These are phyloP conservation scores for Albugo laibachii DNA, from an alignment of 352 stramenopile species.

Conservation along the genomic window DNA sequence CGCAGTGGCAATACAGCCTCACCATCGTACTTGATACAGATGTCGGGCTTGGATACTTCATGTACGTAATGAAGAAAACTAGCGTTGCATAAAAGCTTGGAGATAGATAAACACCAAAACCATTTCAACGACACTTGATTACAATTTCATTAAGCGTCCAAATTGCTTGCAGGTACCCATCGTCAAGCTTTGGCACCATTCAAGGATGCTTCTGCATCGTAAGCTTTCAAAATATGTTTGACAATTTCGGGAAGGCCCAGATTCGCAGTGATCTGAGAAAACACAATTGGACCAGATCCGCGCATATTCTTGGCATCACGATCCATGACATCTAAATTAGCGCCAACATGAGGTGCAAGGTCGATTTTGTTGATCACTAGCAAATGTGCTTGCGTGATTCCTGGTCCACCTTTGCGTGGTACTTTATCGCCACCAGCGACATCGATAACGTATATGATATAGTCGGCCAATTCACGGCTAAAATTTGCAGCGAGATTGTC, in stretches of 20 bases:
- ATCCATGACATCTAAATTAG: conserved; percentile 89
- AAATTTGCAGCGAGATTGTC: conserved; percentile 98
- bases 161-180: no score
- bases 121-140: no score
- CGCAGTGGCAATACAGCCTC: neutral
- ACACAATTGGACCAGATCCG: conserved; percentile 83
- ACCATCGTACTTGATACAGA: conserved; percentile 10
- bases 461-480: conserved; percentile 92
- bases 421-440: conserved; percentile 96
- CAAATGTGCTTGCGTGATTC: conserved; percentile 94
- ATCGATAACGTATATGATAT: conserved; percentile 98
- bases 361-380: conserved; percentile 99
- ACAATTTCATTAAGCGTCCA: no score
- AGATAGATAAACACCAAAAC: no score
- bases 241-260: conserved; percentile 82
- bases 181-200: no score
- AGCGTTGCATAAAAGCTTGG: no score
- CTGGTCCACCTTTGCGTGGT: conserved; percentile 92
- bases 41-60: conserved; percentile 35
- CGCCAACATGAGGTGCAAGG: conserved; percentile 88
- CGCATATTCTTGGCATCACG: conserved; percentile 91
- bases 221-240: conserved; percentile 23
- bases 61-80: conserved; percentile 31
- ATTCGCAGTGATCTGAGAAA: conserved; percentile 89
- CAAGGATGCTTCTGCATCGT: conserved; percentile 1